A percentile compares a stretch with the other conserved stretches of the same genome.
phyloP scores from a whole-genome alignment of 768 basidiomycete species.

The Strobilomyces echinocephalus region DNA sequence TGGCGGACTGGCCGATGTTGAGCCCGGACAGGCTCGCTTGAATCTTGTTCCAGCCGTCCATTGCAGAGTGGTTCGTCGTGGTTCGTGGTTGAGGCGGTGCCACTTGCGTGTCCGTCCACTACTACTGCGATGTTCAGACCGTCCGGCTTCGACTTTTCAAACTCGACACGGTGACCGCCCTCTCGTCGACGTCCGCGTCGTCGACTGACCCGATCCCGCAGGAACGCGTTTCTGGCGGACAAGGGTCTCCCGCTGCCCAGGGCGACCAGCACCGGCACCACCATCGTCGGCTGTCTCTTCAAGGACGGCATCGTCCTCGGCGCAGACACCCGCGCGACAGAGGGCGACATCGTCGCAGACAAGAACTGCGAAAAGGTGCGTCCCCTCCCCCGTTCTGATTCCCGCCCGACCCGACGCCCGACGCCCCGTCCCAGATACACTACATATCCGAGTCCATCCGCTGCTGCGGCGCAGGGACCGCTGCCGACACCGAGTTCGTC shows the following conservation, averaged over 20 bases:
- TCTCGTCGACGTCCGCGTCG: neutral
- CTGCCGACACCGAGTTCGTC: conserved; percentile 96
- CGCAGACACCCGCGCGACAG: conserved; percentile 95
- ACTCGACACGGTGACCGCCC: conserved; percentile 54
- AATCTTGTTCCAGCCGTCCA: conserved; percentile 64
- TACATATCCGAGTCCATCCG: conserved; percentile 93
- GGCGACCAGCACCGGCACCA: conserved; percentile 92
- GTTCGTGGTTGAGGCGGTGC: neutral
- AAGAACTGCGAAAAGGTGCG: conserved; percentile 99
- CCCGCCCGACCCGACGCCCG: no score
- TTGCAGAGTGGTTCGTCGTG: conserved; percentile 9
- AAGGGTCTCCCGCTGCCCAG: conserved; percentile 74
- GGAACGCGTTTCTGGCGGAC: conserved; percentile 67
- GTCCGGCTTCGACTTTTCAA: conserved; percentile 76
- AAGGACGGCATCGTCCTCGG: conserved; percentile 91
- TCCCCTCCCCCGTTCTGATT: neutral
- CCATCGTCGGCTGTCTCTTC: conserved; percentile 94
- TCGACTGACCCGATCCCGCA: conserved; percentile 21
- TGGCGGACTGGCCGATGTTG: conserved; percentile 72
- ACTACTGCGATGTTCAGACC: conserved; percentile 39
- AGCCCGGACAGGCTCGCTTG: conserved; percentile 56
- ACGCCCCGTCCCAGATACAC: conserved; percentile 89
- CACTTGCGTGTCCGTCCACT: neutral
- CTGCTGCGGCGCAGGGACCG: conserved; percentile 98
- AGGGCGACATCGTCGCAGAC: conserved; percentile 91